Base-by-base conservation (phyloP, 768 basidiomycete species). In the Lenzites betulinus region DNA sequence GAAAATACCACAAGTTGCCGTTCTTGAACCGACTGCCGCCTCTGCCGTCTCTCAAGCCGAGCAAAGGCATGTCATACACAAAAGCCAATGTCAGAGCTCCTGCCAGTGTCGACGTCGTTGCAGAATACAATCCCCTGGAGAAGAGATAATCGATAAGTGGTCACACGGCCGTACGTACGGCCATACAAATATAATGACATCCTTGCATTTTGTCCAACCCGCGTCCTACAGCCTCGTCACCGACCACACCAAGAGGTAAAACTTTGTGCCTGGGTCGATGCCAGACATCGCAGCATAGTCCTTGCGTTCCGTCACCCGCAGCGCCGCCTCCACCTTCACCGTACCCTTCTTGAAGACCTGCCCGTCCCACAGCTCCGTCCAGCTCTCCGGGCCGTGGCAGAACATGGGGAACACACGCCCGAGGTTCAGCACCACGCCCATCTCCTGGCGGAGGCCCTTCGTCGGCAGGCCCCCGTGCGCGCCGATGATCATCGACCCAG, bases 401-500 rank as follows among this genome's bases (percentile, higher is more conserved):
- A 76, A 78, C 66, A 72, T 68, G n/a, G 33, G 46, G 18, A 7
- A 20, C 16, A 43, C 33, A 7, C 38, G n/a, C 20, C 36, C n/a
- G 25, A n/a, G 39, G 25, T 28, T 47, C 13, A 25, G 12, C 30
- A 36, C 25, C 38, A 39, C 38, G 43, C 41, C 33, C 22, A 13
- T 18, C 39, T 36, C 39, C 2, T 22, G 13, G 7, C 23, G 25
- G 23, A 41, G 11, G 20, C 76, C 76, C 58, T 72, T 75, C 58
- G 75, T 70, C 3, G 66, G 65, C 13, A 53, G 61, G 16, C 67
- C 76, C 35, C 60, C 63, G 55, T 82, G 79, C 13, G 64, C 54
- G 13, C 82, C 81, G 51, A 81, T 78, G 35, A 81, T 78, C 15
- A 79, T 63, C 0, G 79, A 79, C 1, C 80, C 81, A 1, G 77